Evolutionary conservation across 2,329 filamentous ascomycete genomes (phyloP), one percentile per base, ranked within the genome.

Genomic region (Periconia sp.): DNA sequence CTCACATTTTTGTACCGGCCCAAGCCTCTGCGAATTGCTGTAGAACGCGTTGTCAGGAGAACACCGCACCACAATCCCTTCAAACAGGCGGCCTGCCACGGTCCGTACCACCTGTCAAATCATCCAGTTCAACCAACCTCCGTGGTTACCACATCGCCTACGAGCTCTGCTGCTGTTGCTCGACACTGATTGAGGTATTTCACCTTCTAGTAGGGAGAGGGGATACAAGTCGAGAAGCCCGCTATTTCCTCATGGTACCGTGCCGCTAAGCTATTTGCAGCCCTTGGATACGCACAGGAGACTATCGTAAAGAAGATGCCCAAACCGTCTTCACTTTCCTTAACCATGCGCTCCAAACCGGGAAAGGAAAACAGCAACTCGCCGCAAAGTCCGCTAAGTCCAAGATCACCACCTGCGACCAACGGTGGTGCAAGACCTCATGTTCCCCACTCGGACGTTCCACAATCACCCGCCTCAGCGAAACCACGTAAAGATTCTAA

Each of bases 401-500:
- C 71, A 15, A 58, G 59, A 35, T 72, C 71, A 35, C 70, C 70
- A 14, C 59, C 56, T 23, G 59, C 64, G 45, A 57, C 52, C 42
- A 56, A 58, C 33, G 58, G 56, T 44, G 62, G 60, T 9, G 57
- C 62, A 15, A 65, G 68, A n/a, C 71, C 70, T 6, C 67, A 63
- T 41, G 61, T 65, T 17, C 54, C 69, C 15, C 71, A 66, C 47
- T 64, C 68, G 45, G 63, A 63, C 47, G 59, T 64, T 54, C 68
- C 70, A 20, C 64, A 67, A 41, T 70, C 69, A 27, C 70, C 71
- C 3, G 63, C 70, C 18, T 71, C 71, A 2, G 68, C 70, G 8
- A 72, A 69, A 51, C 63, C 61, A 46, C 69, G 69, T 47, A 73
- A 75, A 59, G 74, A 76, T 47, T 65, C 74, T 11, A 68, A 72